These are phyloP conservation scores for Asterochloris sp. DNA, from an alignment of 139 green algal genomes.

Conservation along the genomic window DNA sequence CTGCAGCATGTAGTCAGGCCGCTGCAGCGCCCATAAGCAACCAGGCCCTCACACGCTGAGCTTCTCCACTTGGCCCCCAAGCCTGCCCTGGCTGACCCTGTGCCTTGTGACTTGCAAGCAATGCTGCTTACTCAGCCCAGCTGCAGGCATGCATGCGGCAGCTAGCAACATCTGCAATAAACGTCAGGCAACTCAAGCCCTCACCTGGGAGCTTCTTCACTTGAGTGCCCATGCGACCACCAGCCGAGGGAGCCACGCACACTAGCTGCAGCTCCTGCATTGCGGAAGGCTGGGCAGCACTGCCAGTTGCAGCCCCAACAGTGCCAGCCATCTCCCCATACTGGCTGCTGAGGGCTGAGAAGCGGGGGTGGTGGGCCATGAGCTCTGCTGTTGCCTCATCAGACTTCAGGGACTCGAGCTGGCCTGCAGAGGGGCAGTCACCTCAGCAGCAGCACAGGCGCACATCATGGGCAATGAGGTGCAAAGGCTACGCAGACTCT, in stretches of 20 bases:
- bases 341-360: constrained; percentile 3
- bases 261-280: constrained; percentile 37
- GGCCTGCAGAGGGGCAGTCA: not conserved
- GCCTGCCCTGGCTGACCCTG: too few relatives aligned
- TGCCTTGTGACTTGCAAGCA: too few relatives aligned
- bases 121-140: too few relatives aligned
- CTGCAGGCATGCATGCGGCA: too few relatives aligned
- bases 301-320: not conserved
- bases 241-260: constrained; percentile 34
- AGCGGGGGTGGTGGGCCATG: not conserved
- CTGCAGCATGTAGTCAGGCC: too few relatives aligned
- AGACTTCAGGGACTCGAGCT: not conserved
- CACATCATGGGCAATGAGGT: too few relatives aligned
- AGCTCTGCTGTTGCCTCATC: constrained; percentile 7
- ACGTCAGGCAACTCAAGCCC: not conserved
- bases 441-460: too few relatives aligned
- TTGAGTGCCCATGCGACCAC: constrained; percentile 32
- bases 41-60: too few relatives aligned
- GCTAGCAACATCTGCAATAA: not conserved
- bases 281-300: constrained; percentile 25
- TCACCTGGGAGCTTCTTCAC: constrained; percentile 16
- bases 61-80: too few relatives aligned
- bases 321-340: constrained; percentile 14
- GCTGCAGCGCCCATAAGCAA: too few relatives aligned
- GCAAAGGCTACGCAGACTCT: too few relatives aligned